Conservation (phyloP, 352 stramenopile species). For the Globisporangium cederbergense region DNA sequence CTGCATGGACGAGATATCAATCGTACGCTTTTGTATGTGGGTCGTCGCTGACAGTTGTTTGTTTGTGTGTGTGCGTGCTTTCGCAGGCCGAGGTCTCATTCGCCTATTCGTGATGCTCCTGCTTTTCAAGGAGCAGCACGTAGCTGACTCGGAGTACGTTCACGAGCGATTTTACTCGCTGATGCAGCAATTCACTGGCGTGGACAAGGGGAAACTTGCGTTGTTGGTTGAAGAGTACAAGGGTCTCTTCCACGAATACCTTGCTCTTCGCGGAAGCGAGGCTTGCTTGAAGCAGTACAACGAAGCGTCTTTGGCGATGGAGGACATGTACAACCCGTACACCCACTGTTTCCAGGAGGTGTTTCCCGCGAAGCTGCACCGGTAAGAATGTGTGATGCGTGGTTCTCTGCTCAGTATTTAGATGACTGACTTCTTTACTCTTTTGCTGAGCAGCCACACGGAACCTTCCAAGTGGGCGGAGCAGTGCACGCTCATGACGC, state of each 20-base stretch:
- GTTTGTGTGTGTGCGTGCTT: background rate
- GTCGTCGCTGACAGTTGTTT: constrained; percentile 6
- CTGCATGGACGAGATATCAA: background rate
- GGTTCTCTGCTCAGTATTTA: background rate
- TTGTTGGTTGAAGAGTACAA: constrained; percentile 49
- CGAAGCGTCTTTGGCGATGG: constrained; percentile 20
- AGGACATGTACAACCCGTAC: constrained; percentile 26
- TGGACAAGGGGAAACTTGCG: constrained; percentile 28
- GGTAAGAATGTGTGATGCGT: constrained; percentile 3
- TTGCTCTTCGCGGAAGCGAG: constrained; percentile 30
- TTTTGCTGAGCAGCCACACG: constrained; percentile 33
- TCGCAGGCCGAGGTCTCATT: constrained; percentile 46
- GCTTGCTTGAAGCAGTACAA: constrained; percentile 16
- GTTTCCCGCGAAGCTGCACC: constrained; percentile 22
- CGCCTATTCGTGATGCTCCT: constrained; percentile 60
- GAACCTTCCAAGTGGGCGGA: constrained; percentile 60
- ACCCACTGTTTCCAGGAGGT: constrained; percentile 16
- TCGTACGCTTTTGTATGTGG: background rate
- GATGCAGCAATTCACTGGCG: constrained; percentile 33
- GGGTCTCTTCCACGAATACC: constrained; percentile 46
- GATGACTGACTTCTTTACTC: background rate
- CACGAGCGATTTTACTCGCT: constrained; percentile 44
- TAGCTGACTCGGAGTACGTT: constrained; percentile 31
- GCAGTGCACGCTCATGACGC: constrained; percentile 77
- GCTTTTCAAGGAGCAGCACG: constrained; percentile 45